These are phyloP conservation scores for Mycena kentingensis DNA, from an alignment of 768 basidiomycete genomes.

Conservation along the genomic window DNA sequence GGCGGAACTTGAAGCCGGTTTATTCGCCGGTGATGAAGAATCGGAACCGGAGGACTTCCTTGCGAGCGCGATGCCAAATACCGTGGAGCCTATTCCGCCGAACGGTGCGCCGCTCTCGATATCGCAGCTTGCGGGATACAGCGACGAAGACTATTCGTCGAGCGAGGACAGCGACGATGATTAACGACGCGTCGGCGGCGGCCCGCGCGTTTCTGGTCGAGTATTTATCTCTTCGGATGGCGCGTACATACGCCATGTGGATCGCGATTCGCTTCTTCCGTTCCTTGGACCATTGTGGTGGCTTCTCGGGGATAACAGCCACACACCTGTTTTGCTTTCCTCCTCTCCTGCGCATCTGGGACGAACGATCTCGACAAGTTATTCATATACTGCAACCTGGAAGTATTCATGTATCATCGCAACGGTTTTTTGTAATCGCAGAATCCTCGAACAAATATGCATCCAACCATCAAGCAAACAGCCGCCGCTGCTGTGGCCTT, in stretches of 20 bases:
- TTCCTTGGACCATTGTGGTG: neutral
- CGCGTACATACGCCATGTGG: slow-evolving; percentile 6
- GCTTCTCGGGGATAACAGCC: too few relatives aligned
- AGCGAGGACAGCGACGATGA: slow-evolving; percentile 61
- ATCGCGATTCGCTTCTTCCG: neutral
- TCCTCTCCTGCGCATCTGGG: too few relatives aligned
- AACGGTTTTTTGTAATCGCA: neutral
- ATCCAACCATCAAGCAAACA: too few relatives aligned
- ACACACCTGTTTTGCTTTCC: too few relatives aligned
- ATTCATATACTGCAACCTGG: too few relatives aligned
- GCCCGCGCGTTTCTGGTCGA: too few relatives aligned
- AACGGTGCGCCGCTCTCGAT: slow-evolving; percentile 49
- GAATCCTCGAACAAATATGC: neutral
- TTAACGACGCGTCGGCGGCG: slow-evolving; percentile 25
- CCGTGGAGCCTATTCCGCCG: slow-evolving; percentile 28
- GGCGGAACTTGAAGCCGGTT: slow-evolving; percentile 38
- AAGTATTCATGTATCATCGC: neutral
- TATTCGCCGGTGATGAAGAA: slow-evolving; percentile 31
- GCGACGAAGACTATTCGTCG: slow-evolving; percentile 47
- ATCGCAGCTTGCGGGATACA: slow-evolving; percentile 47
- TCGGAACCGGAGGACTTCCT: slow-evolving; percentile 53
- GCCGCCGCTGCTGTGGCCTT: too few relatives aligned
- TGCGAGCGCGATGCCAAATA: slow-evolving; percentile 42
- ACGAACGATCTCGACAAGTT: too few relatives aligned
- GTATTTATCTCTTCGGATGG: neutral